Conservation (phyloP, 441 rosid genomes). For the Manihot esculenta region DNA sequence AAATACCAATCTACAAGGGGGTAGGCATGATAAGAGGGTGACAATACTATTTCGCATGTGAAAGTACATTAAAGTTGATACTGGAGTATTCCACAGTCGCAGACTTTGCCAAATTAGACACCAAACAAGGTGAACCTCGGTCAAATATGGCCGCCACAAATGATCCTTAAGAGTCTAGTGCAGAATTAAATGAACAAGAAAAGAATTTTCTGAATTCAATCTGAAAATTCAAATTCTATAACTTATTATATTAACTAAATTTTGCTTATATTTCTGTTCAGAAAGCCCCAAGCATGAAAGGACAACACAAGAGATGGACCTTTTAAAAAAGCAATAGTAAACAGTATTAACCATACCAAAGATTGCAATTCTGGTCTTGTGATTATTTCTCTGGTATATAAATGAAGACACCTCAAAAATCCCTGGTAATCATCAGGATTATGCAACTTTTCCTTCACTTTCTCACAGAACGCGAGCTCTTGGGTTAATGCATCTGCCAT, state of each 20-base stretch:
- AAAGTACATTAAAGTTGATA: background rate
- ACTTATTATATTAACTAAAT: background rate
- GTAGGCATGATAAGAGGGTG: background rate
- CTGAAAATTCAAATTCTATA: background rate
- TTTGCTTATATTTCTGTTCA: background rate
- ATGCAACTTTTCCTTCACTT: constrained; percentile 74
- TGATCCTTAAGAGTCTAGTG: background rate
- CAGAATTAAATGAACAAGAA: constrained; percentile 1
- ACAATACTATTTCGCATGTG: background rate
- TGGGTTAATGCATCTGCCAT: constrained; percentile 64
- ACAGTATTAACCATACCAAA: constrained; percentile 56
- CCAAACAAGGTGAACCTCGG: background rate
- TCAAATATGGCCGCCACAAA: background rate
- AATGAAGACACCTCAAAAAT: constrained; percentile 81
- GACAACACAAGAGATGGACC: background rate
- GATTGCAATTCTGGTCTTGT: constrained; percentile 71
- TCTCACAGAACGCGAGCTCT: constrained; percentile 77
- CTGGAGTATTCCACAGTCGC: background rate
- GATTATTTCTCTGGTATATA: constrained; percentile 79
- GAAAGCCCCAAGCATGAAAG: background rate
- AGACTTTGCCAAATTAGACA: background rate
- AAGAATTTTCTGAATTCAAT: background rate
- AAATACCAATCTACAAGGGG: constrained; percentile 6
- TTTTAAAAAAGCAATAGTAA: constrained; percentile 3
- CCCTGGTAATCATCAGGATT: constrained; percentile 72